phyloP scores from a whole-genome alignment of 331 rosid species.

The Prunus yedoensis region DNA sequence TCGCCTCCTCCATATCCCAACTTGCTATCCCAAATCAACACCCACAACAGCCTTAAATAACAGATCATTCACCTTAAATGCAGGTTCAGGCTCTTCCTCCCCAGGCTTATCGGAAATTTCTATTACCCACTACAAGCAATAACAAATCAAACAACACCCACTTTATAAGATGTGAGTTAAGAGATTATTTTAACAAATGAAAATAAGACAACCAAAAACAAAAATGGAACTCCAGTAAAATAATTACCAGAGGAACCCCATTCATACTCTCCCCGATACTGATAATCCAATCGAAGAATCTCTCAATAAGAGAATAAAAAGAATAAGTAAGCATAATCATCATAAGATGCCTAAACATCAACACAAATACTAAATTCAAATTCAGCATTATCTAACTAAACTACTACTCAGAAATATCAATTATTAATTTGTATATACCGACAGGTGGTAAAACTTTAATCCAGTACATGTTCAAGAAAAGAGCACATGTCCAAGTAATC shows the following conservation, averaged over 20 bases:
- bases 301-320: conserved; percentile 64
- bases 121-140: conserved; percentile 73
- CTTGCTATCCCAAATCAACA: no score
- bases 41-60: neutral
- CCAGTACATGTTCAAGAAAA: conserved; percentile 15
- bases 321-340: conserved; percentile 48
- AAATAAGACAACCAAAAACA: neutral
- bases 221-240: conserved; percentile 29
- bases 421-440: neutral
- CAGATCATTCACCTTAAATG: conserved; percentile 77
- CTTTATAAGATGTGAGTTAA: conserved; percentile 15
- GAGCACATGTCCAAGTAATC: conserved; percentile 38
- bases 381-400: conserved; percentile 7
- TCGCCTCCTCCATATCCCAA: no score
- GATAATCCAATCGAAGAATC: conserved; percentile 53
- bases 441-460: neutral
- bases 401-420: neutral
- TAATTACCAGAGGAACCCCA: conserved; percentile 89
- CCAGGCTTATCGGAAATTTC: conserved; percentile 98
- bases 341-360: neutral
- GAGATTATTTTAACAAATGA: conserved; percentile 15
- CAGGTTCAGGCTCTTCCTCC: conserved; percentile 82
- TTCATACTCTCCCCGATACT: conserved; percentile 92
- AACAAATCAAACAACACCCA: conserved; percentile 17
- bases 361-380: neutral